Conservation (phyloP, 1,139 yeast species). For the Chernovozyma sophiae-reginae region DNA sequence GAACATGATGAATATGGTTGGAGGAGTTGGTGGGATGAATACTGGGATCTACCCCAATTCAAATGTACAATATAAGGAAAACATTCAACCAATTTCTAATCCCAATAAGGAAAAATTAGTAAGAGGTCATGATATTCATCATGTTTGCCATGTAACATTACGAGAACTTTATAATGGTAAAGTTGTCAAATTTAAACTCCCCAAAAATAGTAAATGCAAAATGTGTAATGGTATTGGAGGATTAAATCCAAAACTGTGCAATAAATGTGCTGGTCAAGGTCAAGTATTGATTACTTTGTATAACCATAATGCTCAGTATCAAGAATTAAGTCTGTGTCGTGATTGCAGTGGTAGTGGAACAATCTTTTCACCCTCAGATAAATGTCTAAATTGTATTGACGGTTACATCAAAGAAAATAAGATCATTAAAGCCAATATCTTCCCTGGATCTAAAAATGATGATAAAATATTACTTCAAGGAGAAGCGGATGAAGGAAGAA, state of each 20-base stretch:
- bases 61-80: slow-evolving; percentile 3
- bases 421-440: slow-evolving; percentile 46
- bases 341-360: slow-evolving; percentile 37
- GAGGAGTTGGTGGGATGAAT: neutral
- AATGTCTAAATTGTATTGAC: slow-evolving; percentile 26
- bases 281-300: slow-evolving; percentile 27
- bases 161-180: slow-evolving; percentile 39
- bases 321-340: slow-evolving; percentile 32
- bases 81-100: slow-evolving; percentile 18
- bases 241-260: slow-evolving; percentile 29
- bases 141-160: slow-evolving; percentile 33
- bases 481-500: slow-evolving; percentile 62
- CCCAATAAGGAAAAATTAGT: slow-evolving; percentile 8
- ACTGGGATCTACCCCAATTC: neutral
- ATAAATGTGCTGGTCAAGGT: slow-evolving; percentile 38
- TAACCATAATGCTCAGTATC: slow-evolving; percentile 31
- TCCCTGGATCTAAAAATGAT: slow-evolving; percentile 52
- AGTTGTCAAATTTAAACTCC: slow-evolving; percentile 36
- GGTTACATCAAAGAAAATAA: slow-evolving; percentile 44
- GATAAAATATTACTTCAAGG: slow-evolving; percentile 49
- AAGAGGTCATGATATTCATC: slow-evolving; percentile 39
- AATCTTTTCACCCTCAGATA: slow-evolving; percentile 17
- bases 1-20: slow-evolving; percentile 4
- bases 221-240: slow-evolving; percentile 39
- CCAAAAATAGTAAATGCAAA: slow-evolving; percentile 32